A percentile compares a stretch with the other conserved stretches of the same genome.
phyloP scores from a whole-genome alignment of 2,329 filamentous ascomycete genomes.

The Colletotrichum lini region DNA sequence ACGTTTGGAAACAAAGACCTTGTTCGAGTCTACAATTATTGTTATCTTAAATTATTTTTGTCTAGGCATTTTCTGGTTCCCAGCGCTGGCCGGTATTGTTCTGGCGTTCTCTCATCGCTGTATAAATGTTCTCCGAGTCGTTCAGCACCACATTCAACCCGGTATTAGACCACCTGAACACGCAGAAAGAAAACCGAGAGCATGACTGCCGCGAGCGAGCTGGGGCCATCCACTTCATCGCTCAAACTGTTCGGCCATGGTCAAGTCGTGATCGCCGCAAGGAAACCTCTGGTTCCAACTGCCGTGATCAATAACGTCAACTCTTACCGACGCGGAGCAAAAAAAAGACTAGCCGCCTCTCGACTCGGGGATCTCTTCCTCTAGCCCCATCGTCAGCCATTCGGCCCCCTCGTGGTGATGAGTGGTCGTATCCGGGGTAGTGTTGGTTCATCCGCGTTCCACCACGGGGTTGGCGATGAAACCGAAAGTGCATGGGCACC shows the following conservation, averaged over 20 bases:
- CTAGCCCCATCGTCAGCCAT: no score
- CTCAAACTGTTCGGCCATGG: background rate
- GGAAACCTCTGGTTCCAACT: background rate
- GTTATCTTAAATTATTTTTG: no score
- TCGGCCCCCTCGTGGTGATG: background rate
- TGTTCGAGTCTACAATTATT: background rate
- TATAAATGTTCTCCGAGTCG: background rate
- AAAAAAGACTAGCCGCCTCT: no score
- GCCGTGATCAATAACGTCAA: background rate
- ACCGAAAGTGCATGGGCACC: slow-evolving; percentile 31
- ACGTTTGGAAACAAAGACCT: slow-evolving; percentile 4
- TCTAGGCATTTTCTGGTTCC: background rate
- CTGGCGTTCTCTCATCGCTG: background rate
- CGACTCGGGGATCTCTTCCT: no score
- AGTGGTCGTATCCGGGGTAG: slow-evolving; percentile 29
- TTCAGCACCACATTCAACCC: no score
- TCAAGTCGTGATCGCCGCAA: slow-evolving; percentile 8
- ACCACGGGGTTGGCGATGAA: slow-evolving; percentile 34
- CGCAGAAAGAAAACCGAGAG: background rate
- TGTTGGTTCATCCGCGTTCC: background rate
- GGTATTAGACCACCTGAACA: background rate
- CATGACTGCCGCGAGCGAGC: background rate
- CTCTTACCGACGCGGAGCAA: background rate
- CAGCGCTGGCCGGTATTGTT: background rate
- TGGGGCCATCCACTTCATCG: background rate